Conservation (phyloP, 768 basidiomycete species). For the Roridomyces roridus region DNA sequence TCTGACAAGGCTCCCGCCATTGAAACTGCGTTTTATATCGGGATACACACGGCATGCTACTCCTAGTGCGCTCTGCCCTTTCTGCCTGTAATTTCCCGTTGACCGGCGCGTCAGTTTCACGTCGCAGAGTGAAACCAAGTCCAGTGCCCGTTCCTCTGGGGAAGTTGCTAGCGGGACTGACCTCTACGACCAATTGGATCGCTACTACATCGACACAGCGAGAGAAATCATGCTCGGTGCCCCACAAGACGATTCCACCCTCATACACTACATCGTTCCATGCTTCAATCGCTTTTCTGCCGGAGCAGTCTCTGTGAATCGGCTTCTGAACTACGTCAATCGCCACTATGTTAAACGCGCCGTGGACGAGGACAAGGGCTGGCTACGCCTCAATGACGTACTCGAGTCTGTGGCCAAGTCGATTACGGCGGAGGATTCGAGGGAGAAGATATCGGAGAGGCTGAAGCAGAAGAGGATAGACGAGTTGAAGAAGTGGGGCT, state of each 20-base stretch:
- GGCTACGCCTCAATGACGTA: conserved; percentile 73
- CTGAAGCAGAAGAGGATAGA: conserved; percentile 63
- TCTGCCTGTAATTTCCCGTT: conserved; percentile 23
- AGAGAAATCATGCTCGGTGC: conserved; percentile 67
- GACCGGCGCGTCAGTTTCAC: conserved; percentile 48
- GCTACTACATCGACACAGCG: conserved; percentile 67
- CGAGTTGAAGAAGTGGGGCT: conserved; percentile 79
- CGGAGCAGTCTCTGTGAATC: conserved; percentile 71
- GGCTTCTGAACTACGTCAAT: conserved; percentile 77
- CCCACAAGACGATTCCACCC: conserved; percentile 68
- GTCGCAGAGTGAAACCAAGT: conserved; percentile 56
- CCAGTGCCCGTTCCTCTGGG: conserved; percentile 33
- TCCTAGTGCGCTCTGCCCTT: conserved; percentile 58
- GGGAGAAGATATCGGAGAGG: conserved; percentile 63
- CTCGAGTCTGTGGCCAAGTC: conserved; percentile 64
- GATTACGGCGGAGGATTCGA: conserved; percentile 55
- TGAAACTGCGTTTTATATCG: conserved; percentile 75
- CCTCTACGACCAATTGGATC: conserved; percentile 76
- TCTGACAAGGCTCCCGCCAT: conserved; percentile 69
- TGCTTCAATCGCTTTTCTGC: conserved; percentile 74
- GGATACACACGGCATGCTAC: conserved; percentile 83
- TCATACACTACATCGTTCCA: conserved; percentile 74
- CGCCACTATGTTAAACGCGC: conserved; percentile 74
- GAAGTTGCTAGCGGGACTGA: conserved; percentile 61
- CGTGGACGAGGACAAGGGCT: conserved; percentile 79